phyloP scores from a whole-genome alignment of 2,329 filamentous ascomycete genomes.

The Verticillium albo-atrum region DNA sequence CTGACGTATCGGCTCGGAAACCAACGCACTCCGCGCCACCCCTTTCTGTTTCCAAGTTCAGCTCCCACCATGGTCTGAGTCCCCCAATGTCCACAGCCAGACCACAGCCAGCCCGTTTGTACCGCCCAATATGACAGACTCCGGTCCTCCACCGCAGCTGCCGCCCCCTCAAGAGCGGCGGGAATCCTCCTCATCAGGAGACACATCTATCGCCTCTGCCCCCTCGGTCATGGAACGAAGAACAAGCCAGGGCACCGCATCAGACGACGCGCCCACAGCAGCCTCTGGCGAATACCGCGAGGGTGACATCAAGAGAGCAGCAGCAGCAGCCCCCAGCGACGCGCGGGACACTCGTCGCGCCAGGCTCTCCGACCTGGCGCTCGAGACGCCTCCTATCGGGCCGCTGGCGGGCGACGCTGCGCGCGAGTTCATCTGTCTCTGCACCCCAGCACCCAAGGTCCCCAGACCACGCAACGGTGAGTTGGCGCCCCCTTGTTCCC shows the following conservation, averaged over 20 bases:
- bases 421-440: conserved; percentile 48
- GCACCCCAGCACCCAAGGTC: conserved; percentile 52
- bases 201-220: conserved; percentile 8
- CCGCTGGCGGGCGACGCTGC: conserved; percentile 6
- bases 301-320: background rate
- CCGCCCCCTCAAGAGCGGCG: conserved; percentile 8
- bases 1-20: background rate
- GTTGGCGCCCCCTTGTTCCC: conserved; percentile 18
- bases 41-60: conserved; percentile 50
- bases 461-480: conserved; percentile 56
- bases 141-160: conserved; percentile 10
- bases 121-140: conserved; percentile 12
- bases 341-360: conserved; percentile 37
- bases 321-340: conserved; percentile 30
- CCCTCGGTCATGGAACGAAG: conserved; percentile 13
- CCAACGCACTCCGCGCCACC: conserved; percentile 39
- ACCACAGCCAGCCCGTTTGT: conserved; percentile 8
- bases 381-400: conserved; percentile 27
- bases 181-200: conserved; percentile 13
- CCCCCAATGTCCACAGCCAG: conserved; percentile 5
- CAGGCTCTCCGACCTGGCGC: conserved; percentile 25
- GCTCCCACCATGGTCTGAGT: background rate
- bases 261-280: conserved; percentile 6
- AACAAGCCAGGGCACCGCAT: conserved; percentile 9
- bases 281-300: background rate